phyloP scores from a whole-genome alignment of 2,329 filamentous ascomycete species.

The Fusarium clavum region DNA sequence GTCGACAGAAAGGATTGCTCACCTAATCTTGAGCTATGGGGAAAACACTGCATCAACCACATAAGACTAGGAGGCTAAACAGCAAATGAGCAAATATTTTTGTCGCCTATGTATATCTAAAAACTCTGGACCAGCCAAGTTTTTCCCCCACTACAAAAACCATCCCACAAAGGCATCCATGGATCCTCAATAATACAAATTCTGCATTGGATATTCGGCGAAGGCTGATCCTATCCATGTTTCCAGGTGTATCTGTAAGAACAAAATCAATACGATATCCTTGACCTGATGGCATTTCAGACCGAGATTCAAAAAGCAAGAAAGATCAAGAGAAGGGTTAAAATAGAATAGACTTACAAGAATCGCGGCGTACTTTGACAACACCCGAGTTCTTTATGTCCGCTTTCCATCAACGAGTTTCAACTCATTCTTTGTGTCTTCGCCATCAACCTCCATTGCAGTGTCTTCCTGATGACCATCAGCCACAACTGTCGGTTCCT shows the following conservation, averaged over 20 bases:
- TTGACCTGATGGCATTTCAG: background rate
- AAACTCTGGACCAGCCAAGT: background rate
- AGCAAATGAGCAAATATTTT: background rate
- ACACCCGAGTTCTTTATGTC: background rate
- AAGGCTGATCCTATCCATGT: background rate
- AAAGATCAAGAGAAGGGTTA: background rate
- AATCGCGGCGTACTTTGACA: background rate
- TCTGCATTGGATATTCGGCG: background rate
- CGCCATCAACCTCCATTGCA: conserved; percentile 29
- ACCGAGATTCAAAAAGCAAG: background rate
- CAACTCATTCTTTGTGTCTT: conserved; percentile 15
- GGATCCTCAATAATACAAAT: background rate
- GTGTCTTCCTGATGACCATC: conserved; percentile 3
- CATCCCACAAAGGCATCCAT: background rate
- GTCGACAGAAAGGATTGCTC: background rate
- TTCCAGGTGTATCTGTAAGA: background rate
- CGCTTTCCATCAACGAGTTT: background rate
- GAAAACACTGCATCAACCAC: background rate
- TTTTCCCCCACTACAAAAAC: background rate
- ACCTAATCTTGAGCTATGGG: background rate
- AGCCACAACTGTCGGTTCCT: background rate
- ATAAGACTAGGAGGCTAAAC: background rate
- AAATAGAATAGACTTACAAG: background rate
- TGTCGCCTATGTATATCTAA: background rate
- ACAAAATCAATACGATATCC: background rate